phyloP scores from a whole-genome alignment of 1,284 basidiomycete species.

The Flammula alnicola region DNA sequence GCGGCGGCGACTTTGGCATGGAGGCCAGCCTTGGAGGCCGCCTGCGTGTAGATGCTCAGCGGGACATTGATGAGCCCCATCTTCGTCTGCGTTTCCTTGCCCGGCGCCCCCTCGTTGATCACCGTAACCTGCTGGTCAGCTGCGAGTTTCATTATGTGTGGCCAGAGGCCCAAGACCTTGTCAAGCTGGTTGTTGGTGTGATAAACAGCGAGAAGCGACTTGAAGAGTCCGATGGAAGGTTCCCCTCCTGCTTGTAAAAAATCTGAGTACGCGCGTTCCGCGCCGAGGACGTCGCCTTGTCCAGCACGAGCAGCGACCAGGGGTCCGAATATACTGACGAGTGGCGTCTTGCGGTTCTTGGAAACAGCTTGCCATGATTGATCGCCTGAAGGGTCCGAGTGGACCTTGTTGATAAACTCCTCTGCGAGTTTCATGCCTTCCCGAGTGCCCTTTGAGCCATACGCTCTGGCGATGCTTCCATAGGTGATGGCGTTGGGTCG shows the following conservation, averaged over 20 bases:
- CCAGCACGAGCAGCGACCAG: conserved; percentile 64
- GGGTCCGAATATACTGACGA: conserved; percentile 66
- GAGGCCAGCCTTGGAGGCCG: conserved; percentile 67
- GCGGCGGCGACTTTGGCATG: conserved; percentile 67
- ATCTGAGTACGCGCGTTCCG: conserved; percentile 61
- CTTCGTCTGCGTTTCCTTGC: conserved; percentile 6
- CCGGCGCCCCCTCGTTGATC: conserved; percentile 27
- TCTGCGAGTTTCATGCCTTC: conserved; percentile 62
- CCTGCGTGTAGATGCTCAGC: conserved; percentile 85
- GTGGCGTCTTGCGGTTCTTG: conserved; percentile 46
- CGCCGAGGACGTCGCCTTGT: conserved; percentile 52
- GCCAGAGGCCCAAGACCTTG: conserved; percentile 70
- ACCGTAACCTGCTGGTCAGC: conserved; percentile 43
- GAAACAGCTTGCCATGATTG: conserved; percentile 36
- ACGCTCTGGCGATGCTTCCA: conserved; percentile 69
- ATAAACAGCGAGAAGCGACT: conserved; percentile 78
- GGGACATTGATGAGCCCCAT: conserved; percentile 56
- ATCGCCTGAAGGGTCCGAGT: conserved; percentile 31
- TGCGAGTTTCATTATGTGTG: conserved; percentile 60
- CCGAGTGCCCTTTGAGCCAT: conserved; percentile 51
- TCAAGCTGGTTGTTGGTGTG: conserved; percentile 64
- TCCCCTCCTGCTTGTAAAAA: conserved; percentile 60
- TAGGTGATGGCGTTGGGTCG: conserved; percentile 77
- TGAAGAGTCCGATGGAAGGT: conserved; percentile 65
- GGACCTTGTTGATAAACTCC: conserved; percentile 66